phyloP scores from a whole-genome alignment of 2,329 filamentous ascomycete species.

The Plectosphaerella cucumerina region DNA sequence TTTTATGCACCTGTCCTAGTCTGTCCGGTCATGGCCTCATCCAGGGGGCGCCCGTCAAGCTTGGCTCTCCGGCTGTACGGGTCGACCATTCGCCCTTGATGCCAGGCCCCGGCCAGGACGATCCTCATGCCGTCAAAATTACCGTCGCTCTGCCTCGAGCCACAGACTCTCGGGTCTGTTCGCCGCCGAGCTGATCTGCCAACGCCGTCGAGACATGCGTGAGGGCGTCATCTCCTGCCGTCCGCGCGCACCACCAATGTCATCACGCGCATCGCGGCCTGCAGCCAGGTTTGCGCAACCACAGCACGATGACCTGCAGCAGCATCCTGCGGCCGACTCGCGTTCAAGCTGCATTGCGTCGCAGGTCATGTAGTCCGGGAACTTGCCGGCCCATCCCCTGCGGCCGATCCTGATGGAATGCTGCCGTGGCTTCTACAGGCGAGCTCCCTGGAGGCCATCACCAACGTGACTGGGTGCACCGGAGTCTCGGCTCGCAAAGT shows the following conservation, averaged over 20 bases:
- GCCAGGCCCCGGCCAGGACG: background rate
- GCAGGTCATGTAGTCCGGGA: constrained; percentile 4
- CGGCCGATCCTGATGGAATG: constrained; percentile 11
- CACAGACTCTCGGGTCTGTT: too few species aligned
- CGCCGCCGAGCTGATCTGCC: too few species aligned
- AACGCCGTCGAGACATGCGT: too few species aligned
- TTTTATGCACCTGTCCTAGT: background rate
- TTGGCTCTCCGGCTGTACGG: background rate
- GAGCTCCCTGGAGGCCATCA: too few species aligned
- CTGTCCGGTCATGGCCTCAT: background rate
- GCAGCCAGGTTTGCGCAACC: background rate
- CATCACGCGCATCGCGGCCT: background rate
- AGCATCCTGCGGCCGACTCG: background rate
- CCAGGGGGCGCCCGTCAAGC: background rate
- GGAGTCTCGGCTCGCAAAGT: too few species aligned
- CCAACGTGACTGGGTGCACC: too few species aligned
- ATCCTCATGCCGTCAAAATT: background rate
- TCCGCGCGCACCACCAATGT: background rate
- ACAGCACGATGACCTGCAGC: background rate
- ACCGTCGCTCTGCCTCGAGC: background rate
- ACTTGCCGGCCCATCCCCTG: constrained; percentile 6
- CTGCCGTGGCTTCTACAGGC: constrained; percentile 7
- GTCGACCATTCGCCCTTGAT: background rate
- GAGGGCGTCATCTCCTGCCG: background rate
- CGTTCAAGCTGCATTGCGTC: too few species aligned